Evolutionary conservation across 257 asterid species (phyloP), one percentile per base, ranked within the genome.

Genomic region (Lantana camara): DNA sequence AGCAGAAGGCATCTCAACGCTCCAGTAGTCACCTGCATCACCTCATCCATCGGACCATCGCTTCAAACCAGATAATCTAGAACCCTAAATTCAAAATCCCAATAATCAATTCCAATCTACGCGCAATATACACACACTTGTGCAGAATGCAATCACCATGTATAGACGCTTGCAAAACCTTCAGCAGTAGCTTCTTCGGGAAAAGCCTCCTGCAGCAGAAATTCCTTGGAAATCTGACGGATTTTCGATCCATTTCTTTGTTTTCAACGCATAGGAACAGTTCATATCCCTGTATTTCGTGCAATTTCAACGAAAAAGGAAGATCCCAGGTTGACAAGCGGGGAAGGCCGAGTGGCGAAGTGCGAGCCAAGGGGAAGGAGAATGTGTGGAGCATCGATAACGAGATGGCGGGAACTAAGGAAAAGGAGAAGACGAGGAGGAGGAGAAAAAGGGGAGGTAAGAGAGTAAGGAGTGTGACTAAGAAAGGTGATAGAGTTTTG

Each of bases 321-420:
- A 46, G 53, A 29, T 49, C 49, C 15, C 66, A 34, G 20, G 62
- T 14, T 22, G 61, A 67, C 3, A 55, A 42, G 20, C 63, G 51
- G 14, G 57, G 64, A 30, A 62, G 53, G 55, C 50, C 20, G 9
- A 32, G 23, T 40, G 73, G 64, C 69, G 70, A 72, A 64, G 74
- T 70, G 77, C 73, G 74, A 29, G 74, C 78, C 9, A 83, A 78
- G 74, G 97, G 90, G 50, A 90, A 90, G 81, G 96, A 94, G 27
- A 94, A 94, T 66, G 96, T 90, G 51, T 90, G 97, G 96, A 90
- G 96, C 54, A 60, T 94, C 46, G 97, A 94, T 70, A 86, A 90
- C 67, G 92, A 84, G 81, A 66, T 73, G 76, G 81, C 83, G 22
- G 76, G 54, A 65, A 48, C 68, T 8, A 87, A 78, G 48, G 75